phyloP scores from a whole-genome alignment of 2,329 filamentous ascomycete species.

The Zymoseptoria crescenta region DNA sequence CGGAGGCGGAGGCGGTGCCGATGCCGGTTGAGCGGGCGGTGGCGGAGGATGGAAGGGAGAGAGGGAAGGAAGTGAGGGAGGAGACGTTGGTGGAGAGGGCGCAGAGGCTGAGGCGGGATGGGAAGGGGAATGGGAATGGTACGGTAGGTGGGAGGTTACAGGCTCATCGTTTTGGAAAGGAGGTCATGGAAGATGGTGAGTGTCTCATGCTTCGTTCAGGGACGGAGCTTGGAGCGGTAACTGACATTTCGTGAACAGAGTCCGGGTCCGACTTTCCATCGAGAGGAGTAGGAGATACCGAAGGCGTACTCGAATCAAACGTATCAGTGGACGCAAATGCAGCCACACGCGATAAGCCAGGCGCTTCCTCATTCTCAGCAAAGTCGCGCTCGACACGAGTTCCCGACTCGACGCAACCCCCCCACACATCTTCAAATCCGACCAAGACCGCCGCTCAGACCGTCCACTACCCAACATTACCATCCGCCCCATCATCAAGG shows the following conservation, averaged over 20 bases:
- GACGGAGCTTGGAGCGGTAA: no score
- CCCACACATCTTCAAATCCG: background rate
- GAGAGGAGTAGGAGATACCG: no score
- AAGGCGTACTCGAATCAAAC: no score
- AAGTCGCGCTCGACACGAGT: background rate
- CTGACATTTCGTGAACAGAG: background rate
- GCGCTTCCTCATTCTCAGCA: background rate
- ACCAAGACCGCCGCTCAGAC: background rate
- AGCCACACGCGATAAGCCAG: no score
- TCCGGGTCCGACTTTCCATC: background rate
- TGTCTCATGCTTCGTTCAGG: no score
- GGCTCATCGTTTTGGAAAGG: background rate
- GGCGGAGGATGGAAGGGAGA: background rate
- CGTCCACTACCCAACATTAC: background rate
- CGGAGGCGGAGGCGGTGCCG: no score
- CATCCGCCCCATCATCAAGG: background rate
- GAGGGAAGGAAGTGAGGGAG: background rate
- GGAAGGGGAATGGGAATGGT: background rate
- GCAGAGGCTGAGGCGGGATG: background rate
- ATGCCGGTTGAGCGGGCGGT: background rate
- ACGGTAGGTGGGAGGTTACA: background rate
- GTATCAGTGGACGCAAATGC: no score
- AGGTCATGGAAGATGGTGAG: background rate
- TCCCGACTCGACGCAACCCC: background rate
- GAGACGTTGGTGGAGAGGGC: background rate